Evolutionary conservation across 2,329 filamentous ascomycete species (phyloP), one percentile per base, ranked within the genome.

Genomic region (Diaporthe longicolla): DNA sequence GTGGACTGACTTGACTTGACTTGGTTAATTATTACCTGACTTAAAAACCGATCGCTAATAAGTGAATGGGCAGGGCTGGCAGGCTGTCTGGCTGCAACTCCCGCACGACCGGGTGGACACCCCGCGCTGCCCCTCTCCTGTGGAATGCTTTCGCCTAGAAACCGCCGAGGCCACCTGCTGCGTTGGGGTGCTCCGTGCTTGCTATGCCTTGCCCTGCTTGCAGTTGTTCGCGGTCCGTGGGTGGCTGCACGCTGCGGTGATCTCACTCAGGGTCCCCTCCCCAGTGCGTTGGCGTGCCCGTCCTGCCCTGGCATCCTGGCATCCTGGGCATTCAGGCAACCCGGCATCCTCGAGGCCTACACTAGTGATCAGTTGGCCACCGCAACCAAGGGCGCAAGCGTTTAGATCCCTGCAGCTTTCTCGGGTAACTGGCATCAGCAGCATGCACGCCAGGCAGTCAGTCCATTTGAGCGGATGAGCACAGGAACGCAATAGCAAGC

Each of bases 101-200:
- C 11, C 37, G 35, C 21, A 48, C 24, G 17, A 10, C 15, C 9
- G 40, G 29, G 29, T n/a, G 19, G n/a, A 66, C 45, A 43, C 32
- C 15, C 48, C 54, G 37, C 48, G 21, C 32, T 40, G 63, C 63
- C 63, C 63, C 63, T 68, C 63, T 40, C 40, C 63, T 68, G 48
- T 68, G 63, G 63, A 68, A 68, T 68, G 63, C 63, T 68, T 68
- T 68, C 32, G 63, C 63, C 63, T 68, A 68, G 63, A 54, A 40
- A 29, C n/a, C 63, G 63, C 63, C 63, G 63, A 52, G 63, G 45
- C 63, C 63, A 50, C 45, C 63, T 68, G 63, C 63, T 68, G 48
- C 45, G 45, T 54, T 37, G 29, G 24, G 10, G 43, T 65, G 29
- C 61, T 35, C 45, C 21, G 26, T 65, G 63, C 63, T 52, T 52